These are phyloP conservation scores for Lumnitzera littorea DNA, from an alignment of 345 rosid species.

Conservation along the genomic window DNA sequence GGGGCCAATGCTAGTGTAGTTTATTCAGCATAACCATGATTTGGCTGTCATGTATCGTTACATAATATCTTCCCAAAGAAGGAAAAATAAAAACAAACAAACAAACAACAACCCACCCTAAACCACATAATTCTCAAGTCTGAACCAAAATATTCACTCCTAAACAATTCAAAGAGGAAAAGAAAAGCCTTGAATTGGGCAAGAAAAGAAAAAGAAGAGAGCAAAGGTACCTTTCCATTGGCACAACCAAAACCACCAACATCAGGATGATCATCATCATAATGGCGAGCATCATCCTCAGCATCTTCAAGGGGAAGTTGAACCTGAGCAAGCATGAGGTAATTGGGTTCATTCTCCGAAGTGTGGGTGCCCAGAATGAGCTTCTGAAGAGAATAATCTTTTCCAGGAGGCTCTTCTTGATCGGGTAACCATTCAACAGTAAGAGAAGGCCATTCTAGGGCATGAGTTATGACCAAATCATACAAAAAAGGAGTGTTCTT, in stretches of 20 bases:
- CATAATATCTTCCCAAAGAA: no score
- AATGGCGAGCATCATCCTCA: conserved; percentile 88
- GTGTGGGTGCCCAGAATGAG: conserved; percentile 98
- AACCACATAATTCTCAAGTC: no score
- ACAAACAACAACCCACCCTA: no score
- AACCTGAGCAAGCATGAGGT: conserved; percentile 92
- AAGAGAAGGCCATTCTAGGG: conserved; percentile 98
- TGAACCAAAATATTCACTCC: no score
- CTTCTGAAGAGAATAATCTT: conserved; percentile 94
- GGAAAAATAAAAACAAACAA: no score
- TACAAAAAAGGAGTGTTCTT: conserved; percentile 97
- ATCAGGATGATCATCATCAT: conserved; percentile 81
- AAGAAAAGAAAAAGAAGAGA: background rate
- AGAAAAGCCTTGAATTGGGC: no score
- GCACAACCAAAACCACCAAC: conserved; percentile 82
- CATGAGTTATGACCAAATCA: conserved; percentile 94
- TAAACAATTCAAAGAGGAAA: no score
- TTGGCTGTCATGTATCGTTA: no score
- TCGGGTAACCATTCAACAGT: conserved; percentile 96
- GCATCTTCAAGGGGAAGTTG: conserved; percentile 94
- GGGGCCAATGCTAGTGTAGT: no score
- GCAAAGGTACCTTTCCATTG: conserved; percentile 60
- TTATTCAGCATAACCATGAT: no score
- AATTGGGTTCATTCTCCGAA: conserved; percentile 95
- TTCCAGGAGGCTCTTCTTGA: conserved; percentile 91